Conservation (phyloP, 768 basidiomycete genomes). For the Atractiella rhizophila region DNA sequence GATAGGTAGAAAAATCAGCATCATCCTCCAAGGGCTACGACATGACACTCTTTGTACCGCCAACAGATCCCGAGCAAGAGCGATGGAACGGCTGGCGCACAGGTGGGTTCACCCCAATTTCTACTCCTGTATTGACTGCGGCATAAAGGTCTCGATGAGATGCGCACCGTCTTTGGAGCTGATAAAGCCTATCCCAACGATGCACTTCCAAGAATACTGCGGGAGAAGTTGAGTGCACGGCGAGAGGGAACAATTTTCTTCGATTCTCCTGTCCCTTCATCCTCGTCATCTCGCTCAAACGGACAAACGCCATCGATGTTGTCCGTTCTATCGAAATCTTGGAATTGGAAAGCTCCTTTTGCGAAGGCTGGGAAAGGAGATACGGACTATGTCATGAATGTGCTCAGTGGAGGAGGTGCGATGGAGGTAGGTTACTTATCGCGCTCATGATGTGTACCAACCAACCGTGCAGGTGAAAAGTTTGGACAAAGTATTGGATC, state of each 20-base stretch:
- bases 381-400: slow-evolving; percentile 31
- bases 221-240: too few species aligned
- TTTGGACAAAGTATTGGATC: slow-evolving; percentile 44
- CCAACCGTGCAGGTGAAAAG: too few species aligned
- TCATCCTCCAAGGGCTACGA: slow-evolving; percentile 49
- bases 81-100: slow-evolving; percentile 98
- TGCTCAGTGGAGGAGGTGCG: slow-evolving; percentile 26
- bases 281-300: too few species aligned
- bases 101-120: too few species aligned
- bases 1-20: slow-evolving; percentile 15
- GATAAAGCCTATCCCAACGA: slow-evolving; percentile 24
- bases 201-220: too few species aligned
- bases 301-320: too few species aligned
- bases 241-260: slow-evolving; percentile 30
- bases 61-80: slow-evolving; percentile 48
- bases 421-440: slow-evolving; percentile 26
- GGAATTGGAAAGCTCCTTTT: slow-evolving; percentile 24
- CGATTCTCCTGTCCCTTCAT: slow-evolving; percentile 22
- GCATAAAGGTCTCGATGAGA: slow-evolving; percentile 41
- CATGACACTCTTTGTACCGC: slow-evolving; percentile 60
- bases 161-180: slow-evolving; percentile 42
- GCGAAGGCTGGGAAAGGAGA: slow-evolving; percentile 22
- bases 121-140: too few species aligned
- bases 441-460: too few species aligned
- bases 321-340: slow-evolving; percentile 4